Conservation (phyloP, 305 asterid genomes). For the Plantago lanceolata region DNA sequence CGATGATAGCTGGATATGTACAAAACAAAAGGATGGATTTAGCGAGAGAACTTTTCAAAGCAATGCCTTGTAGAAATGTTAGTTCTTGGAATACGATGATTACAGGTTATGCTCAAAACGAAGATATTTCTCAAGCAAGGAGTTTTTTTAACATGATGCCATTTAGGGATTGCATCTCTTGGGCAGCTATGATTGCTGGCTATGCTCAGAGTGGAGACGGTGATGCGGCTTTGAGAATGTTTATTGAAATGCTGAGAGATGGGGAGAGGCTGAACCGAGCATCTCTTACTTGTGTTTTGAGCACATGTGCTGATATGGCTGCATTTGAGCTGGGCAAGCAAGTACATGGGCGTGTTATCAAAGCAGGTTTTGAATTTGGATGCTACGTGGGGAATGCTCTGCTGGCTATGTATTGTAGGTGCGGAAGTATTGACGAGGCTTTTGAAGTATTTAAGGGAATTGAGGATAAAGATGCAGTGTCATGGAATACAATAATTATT, state of each 20-base stretch:
- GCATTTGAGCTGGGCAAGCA: constrained; percentile 87
- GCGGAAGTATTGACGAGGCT: constrained; percentile 84
- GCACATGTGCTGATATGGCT: constrained; percentile 80
- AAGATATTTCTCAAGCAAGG: constrained; percentile 57
- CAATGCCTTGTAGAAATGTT: constrained; percentile 67
- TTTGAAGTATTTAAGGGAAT: constrained; percentile 48
- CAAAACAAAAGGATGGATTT: constrained; percentile 58
- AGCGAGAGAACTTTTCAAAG: constrained; percentile 72
- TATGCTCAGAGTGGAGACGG: constrained; percentile 69
- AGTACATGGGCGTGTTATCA: constrained; percentile 59
- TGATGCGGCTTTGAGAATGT: constrained; percentile 57
- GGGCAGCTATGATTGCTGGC: constrained; percentile 93
- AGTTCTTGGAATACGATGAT: constrained; percentile 95
- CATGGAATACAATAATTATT: constrained; percentile 83
- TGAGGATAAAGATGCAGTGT: constrained; percentile 61
- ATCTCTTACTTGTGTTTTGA: constrained; percentile 57
- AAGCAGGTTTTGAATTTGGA: constrained; percentile 73
- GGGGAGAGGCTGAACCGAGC: constrained; percentile 68
- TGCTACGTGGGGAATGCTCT: constrained; percentile 82
- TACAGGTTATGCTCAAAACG: constrained; percentile 73
- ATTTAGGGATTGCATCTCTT: constrained; percentile 72
- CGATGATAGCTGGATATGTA: constrained; percentile 85
- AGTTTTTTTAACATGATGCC: constrained; percentile 67
- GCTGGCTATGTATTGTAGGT: constrained; percentile 83
- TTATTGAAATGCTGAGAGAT: constrained; percentile 54